Percentiles rank a stretch among this genome's conserved stretches.
Evolutionary conservation across 2,329 filamentous ascomycete genomes (phyloP).

Genomic region (Fusarium sp.): DNA sequence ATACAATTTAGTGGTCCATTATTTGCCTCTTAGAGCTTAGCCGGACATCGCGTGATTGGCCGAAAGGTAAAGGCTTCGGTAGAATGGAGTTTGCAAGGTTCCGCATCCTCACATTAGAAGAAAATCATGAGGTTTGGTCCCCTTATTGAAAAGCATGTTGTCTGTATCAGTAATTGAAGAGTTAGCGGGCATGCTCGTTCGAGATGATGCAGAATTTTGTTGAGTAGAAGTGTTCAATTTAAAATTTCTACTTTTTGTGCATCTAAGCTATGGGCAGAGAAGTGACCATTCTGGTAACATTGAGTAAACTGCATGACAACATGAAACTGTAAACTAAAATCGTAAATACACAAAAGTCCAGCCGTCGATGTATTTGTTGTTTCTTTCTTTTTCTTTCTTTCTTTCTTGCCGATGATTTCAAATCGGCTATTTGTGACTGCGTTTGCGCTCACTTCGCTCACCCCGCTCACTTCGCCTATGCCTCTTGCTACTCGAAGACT

Average conservation of each 20-base stretch:
- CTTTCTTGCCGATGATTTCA: conserved; percentile 31
- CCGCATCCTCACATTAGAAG: no score
- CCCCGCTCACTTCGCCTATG: conserved; percentile 35
- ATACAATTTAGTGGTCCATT: no score
- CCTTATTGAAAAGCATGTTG: no score
- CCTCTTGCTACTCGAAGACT: conserved; percentile 34
- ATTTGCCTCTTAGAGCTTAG: no score
- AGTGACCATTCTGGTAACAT: not conserved
- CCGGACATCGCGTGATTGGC: no score
- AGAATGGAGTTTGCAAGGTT: no score
- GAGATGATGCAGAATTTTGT: not conserved
- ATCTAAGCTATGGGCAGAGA: not conserved
- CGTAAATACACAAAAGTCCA: conserved; percentile 39
- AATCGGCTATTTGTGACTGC: conserved; percentile 35
- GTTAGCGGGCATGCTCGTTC: no score
- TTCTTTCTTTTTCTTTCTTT: not conserved
- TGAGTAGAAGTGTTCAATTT: conserved; percentile 18
- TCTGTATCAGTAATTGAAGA: no score
- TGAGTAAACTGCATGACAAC: conserved; percentile 22
- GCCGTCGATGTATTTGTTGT: conserved; percentile 37
- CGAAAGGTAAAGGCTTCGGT: no score
- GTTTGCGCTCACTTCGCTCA: conserved; percentile 37
- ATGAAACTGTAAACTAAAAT: conserved; percentile 19
- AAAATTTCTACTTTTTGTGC: conserved; percentile 17
- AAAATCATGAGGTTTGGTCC: no score